Evolutionary conservation across 1,284 basidiomycete genomes (phyloP).

Genomic region (Cutaneotrichosporon sp.): DNA sequence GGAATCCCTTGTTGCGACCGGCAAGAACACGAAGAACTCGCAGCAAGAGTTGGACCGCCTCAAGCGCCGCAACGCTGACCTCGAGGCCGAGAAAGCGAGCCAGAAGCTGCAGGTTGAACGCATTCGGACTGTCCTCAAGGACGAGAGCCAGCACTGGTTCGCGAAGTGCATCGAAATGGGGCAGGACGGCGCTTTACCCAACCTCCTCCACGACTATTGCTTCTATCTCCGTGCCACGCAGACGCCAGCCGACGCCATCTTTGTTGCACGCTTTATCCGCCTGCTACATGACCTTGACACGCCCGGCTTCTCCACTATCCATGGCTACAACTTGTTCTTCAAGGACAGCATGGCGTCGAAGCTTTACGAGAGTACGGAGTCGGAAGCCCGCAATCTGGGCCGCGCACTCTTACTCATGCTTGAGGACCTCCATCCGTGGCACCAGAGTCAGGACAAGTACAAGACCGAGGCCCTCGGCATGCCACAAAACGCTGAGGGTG

Average conservation of each 20-base stretch:
- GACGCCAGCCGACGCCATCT: constrained; percentile 94
- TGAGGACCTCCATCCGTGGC: constrained; percentile 74
- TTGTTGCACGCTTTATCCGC: constrained; percentile 86
- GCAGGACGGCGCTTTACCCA: constrained; percentile 14
- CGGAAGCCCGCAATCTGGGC: constrained; percentile 92
- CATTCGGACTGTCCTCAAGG: constrained; percentile 62
- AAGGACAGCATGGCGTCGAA: constrained; percentile 78
- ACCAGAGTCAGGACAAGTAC: constrained; percentile 61
- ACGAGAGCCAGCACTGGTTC: constrained; percentile 92
- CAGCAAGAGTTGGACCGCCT: constrained; percentile 34
- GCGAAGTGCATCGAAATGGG: constrained; percentile 54
- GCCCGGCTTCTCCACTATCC: constrained; percentile 78
- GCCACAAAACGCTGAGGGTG: constrained; percentile 46
- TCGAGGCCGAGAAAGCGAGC: constrained; percentile 40
- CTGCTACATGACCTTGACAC: constrained; percentile 82
- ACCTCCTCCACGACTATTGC: constrained; percentile 68
- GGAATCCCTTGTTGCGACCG: constrained; percentile 20
- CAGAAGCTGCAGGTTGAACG: constrained; percentile 57
- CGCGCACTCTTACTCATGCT: constrained; percentile 80
- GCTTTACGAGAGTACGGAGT: constrained; percentile 90
- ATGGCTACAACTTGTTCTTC: constrained; percentile 81
- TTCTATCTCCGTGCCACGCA: constrained; percentile 86
- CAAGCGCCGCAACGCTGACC: constrained; percentile 31
- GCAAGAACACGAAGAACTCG: constrained; percentile 13
- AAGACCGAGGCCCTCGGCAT: constrained; percentile 55